phyloP scores from a whole-genome alignment of 1,284 basidiomycete species.

The Malassezia globosa region DNA sequence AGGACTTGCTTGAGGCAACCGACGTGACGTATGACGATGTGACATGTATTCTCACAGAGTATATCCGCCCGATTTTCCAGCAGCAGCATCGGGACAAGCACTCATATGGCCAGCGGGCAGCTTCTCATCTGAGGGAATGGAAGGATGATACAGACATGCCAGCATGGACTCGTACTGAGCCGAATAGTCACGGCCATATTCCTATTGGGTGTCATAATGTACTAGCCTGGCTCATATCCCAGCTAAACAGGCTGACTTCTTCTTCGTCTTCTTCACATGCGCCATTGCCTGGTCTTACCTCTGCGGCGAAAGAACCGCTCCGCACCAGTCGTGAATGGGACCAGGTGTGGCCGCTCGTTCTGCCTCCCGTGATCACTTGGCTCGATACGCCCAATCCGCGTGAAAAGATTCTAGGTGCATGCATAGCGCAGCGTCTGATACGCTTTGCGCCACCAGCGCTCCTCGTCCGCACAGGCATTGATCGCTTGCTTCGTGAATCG shows the following conservation, averaged over 20 bases:
- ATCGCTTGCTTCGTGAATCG: constrained; percentile 3
- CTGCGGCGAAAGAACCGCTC: too few relatives aligned
- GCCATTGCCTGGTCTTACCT: too few relatives aligned
- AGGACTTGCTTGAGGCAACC: neutral
- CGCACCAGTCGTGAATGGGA: constrained; percentile 9
- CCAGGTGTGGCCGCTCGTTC: constrained; percentile 4
- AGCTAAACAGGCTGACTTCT: too few relatives aligned
- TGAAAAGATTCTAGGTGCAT: constrained; percentile 10
- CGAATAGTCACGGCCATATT: neutral
- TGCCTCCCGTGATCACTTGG: constrained; percentile 12
- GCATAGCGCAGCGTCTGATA: neutral
- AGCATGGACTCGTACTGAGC: neutral
- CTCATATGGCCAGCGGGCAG: neutral
- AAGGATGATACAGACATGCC: neutral
- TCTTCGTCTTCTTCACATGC: too few relatives aligned
- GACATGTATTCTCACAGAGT: constrained; percentile 1
- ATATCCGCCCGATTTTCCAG: constrained; percentile 10
- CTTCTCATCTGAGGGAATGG: neutral
- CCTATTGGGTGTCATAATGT: constrained; percentile 8
- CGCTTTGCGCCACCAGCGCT: constrained; percentile 2
- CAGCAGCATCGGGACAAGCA: neutral
- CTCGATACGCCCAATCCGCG: constrained; percentile 6
- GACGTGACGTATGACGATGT: neutral
- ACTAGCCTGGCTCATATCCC: constrained; percentile 7
- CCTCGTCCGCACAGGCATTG: constrained; percentile 12